phyloP scores from a whole-genome alignment of 169 alveolate genomes.

The Toxoplasma gondii region DNA sequence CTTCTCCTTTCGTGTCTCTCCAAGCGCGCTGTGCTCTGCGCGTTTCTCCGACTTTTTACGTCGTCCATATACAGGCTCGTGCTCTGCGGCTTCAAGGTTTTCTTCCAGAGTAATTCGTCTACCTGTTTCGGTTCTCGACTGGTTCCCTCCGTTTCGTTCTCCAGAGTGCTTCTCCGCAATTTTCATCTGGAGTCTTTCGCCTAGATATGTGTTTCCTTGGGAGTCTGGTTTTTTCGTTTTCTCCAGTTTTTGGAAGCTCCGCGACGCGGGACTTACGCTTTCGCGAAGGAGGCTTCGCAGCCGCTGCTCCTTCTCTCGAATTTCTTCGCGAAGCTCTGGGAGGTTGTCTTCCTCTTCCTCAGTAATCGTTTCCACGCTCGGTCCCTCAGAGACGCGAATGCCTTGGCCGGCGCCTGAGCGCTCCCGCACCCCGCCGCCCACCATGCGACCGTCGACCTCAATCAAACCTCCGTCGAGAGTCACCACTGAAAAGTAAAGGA shows the following conservation, averaged over 20 bases:
- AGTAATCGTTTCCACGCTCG: conserved; percentile 19
- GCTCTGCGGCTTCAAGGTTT: too few species aligned
- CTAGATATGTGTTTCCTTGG: too few species aligned
- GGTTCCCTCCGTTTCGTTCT: too few species aligned
- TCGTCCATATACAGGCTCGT: too few species aligned
- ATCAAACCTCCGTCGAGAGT: conserved; percentile 59
- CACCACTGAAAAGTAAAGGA: neutral
- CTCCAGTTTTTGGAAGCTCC: neutral
- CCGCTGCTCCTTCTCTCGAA: conserved; percentile 35
- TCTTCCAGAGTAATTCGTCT: too few species aligned
- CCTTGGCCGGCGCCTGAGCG: neutral
- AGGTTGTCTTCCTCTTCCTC: neutral
- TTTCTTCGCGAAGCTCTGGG: neutral
- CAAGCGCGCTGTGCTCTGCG: too few species aligned
- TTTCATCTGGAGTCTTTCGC: too few species aligned
- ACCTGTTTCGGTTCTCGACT: too few species aligned
- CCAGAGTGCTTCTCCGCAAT: too few species aligned
- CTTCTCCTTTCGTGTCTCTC: too few species aligned
- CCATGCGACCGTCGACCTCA: conserved; percentile 44
- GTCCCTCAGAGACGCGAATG: neutral
- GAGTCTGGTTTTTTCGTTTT: too few species aligned
- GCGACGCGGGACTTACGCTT: neutral
- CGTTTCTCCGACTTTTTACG: too few species aligned
- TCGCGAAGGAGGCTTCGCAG: neutral
- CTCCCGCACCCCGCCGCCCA: neutral